These are phyloP conservation scores for Protoeuglena noctilucae DNA, from an alignment of 139 green algal species.

Conservation along the genomic window DNA sequence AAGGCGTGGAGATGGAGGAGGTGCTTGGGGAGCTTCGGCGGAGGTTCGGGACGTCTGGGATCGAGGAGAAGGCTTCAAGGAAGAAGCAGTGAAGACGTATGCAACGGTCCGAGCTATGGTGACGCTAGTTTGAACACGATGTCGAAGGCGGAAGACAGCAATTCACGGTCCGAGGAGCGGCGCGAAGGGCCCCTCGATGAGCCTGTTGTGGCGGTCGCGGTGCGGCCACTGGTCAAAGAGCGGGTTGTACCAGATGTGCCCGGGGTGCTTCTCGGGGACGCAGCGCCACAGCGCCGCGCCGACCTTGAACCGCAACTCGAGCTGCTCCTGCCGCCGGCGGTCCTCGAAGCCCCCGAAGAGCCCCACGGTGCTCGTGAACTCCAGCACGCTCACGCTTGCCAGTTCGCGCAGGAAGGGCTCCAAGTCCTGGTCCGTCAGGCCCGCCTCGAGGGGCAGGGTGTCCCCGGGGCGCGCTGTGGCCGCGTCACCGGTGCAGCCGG, in stretches of 20 bases:
- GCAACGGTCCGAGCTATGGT: no score
- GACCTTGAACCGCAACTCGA: conserved; percentile 32
- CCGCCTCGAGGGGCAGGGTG: no score
- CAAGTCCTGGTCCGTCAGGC: conserved; percentile 22
- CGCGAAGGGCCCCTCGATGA: conserved; percentile 28
- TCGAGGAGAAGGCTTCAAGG: conserved; percentile 93
- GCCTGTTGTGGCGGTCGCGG: conserved; percentile 39
- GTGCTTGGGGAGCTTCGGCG: conserved; percentile 44
- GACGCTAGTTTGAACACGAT: no score
- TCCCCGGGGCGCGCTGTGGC: no score
- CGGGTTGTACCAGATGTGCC: conserved; percentile 84
- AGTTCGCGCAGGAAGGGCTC: conserved; percentile 7
- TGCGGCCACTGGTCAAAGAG: conserved; percentile 46
- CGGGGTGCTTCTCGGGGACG: conserved; percentile 53
- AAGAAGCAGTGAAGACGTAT: no score
- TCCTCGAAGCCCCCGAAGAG: conserved; percentile 31
- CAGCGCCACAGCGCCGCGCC: conserved; percentile 82
- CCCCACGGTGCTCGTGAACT: conserved; percentile 33
- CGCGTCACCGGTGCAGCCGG: no score
- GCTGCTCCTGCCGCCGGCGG: conserved; percentile 17
- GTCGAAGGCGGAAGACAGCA: no score
- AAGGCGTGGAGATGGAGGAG: conserved; percentile 67
- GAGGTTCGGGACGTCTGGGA: conserved; percentile 57
- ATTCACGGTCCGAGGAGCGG: conserved; percentile 36
- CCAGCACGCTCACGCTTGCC: conserved; percentile 35